A percentile compares a stretch with the other conserved stretches of the same genome.
These are phyloP conservation scores for Verticillium dahliae DNA, from an alignment of 2,329 filamentous ascomycete species.

Conservation along the genomic window DNA sequence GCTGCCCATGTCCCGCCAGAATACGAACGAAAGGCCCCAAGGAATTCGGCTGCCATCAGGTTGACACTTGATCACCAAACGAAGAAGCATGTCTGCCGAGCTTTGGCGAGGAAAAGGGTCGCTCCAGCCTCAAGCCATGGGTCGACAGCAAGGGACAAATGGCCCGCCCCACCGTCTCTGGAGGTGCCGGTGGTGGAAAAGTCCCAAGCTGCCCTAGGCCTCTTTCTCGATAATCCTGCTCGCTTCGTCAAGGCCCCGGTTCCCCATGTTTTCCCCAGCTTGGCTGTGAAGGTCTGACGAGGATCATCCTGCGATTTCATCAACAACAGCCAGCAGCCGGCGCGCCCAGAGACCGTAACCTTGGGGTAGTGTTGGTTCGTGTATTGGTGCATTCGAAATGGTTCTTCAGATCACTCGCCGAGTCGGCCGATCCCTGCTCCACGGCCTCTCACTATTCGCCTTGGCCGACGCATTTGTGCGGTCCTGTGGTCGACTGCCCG, in stretches of 20 bases:
- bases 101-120: background rate
- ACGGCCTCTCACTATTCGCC: background rate
- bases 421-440: background rate
- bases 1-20: too few relatives aligned
- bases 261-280: constrained; percentile 7
- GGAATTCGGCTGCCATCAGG: background rate
- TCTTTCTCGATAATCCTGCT: background rate
- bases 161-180: background rate
- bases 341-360: background rate
- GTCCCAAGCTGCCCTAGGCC: background rate
- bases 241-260: background rate
- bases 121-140: constrained; percentile 2
- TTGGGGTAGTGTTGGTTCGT: background rate
- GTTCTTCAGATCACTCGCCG: background rate
- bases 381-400: background rate
- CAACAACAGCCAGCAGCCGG: background rate
- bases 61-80: background rate
- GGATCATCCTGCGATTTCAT: background rate
- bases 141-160: background rate
- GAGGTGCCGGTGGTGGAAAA: background rate
- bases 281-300: background rate
- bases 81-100: background rate
- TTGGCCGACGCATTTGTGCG: background rate
- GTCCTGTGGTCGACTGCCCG: background rate
- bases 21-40: too few relatives aligned